phyloP scores from a whole-genome alignment of 352 stramenopile genomes.

The Phytophthora kernoviae region DNA sequence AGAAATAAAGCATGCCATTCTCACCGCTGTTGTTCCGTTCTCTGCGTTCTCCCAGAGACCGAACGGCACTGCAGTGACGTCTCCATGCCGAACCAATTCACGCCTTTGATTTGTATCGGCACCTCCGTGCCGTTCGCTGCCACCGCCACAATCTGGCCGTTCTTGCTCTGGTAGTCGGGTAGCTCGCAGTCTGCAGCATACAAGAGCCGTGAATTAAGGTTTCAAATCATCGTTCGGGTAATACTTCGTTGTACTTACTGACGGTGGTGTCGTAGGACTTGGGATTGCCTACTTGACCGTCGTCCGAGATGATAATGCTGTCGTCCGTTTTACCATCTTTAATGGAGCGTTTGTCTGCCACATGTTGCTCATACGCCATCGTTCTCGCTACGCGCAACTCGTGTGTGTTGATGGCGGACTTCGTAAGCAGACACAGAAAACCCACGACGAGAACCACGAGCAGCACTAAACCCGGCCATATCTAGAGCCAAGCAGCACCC shows the following conservation, averaged over 20 bases:
- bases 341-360: constrained; percentile 44
- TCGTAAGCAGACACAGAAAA: constrained; percentile 38
- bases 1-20: constrained; percentile 8
- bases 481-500: constrained; percentile 33
- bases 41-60: constrained; percentile 78
- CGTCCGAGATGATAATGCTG: constrained; percentile 46
- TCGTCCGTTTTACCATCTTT: constrained; percentile 48
- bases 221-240: constrained; percentile 1
- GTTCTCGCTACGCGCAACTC: constrained; percentile 25
- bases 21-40: constrained; percentile 71
- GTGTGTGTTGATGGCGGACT: constrained; percentile 36
- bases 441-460: constrained; percentile 45
- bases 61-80: constrained; percentile 62
- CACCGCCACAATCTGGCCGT: constrained; percentile 62
- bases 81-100: constrained; percentile 87
- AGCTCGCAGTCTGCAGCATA: constrained; percentile 48
- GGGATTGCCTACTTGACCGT: constrained; percentile 67
- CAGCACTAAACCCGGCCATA: constrained; percentile 66
- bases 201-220: background rate
- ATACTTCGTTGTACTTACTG: constrained; percentile 23
- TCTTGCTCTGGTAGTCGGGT: constrained; percentile 80
- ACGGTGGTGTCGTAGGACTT: constrained; percentile 56
- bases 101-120: constrained; percentile 69
- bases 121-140: constrained; percentile 73
- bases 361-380: constrained; percentile 41